Evolutionary conservation across 768 basidiomycete species (phyloP), one percentile per base, ranked within the genome.

Genomic region (Mycena belliarum): DNA sequence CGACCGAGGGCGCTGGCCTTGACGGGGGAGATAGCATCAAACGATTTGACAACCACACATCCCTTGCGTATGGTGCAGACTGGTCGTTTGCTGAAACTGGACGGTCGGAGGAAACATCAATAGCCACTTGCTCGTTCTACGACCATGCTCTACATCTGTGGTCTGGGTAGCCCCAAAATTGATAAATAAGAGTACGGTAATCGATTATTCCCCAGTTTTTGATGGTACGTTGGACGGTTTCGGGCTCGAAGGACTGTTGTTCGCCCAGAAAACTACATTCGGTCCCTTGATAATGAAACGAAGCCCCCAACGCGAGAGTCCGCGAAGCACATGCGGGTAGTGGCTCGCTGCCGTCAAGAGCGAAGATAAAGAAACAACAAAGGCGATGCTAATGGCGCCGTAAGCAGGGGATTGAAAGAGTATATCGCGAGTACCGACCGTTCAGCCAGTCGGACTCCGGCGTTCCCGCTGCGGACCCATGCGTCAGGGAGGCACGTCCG

Each of bases 71-170:
- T 68, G 96, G 96, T 0, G 89, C 78, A 3, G 95, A 98, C 71
- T 98, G 96, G 96, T 88, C 84, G 7, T 82, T 82, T 55, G 73
- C 71, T 18, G 58, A 68, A 26, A 21, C 63, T 11, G 69, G 59
- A 14, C n/a, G n/a, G n/a, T n/a, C n/a, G n/a, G 70, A 65, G 4
- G 70, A 75, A 33, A 86, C 85, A 2, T 52, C 89, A 49, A 78
- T 98, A 35, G 94, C 86, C 9, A 95, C 88, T 61, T 95, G 94
- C 69, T 97, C 94, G 18, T 99, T 99, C 74, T 99, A 98, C 67
- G 97, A 99, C 67, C 92, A 94, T 69, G 72, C 77, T 35, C 69
- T 98, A 72, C 83, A 86, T 68, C 65, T 95, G 18, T 99, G 96
- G 95, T 74, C 71, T 43, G 88, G 79, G 29, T 94, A 69, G 81